These are phyloP conservation scores for Malus hybrid DNA, from an alignment of 331 rosid genomes.

Conservation along the genomic window DNA sequence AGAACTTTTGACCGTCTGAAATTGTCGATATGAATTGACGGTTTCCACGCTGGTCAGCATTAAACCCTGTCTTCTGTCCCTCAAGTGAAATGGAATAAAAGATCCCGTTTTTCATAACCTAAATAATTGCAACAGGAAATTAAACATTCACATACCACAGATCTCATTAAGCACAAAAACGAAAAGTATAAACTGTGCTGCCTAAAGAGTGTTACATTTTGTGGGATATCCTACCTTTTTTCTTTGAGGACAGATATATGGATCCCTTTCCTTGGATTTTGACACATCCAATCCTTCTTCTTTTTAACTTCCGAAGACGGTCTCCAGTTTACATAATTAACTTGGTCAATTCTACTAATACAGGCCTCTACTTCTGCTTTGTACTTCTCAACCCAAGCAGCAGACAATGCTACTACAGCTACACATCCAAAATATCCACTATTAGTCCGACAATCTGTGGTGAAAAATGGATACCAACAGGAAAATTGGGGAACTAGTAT, in stretches of 20 bases:
- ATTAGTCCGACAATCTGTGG: constrained; percentile 82
- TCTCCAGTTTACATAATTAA: constrained; percentile 77
- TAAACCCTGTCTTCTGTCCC: constrained; percentile 94
- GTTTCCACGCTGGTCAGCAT: constrained; percentile 86
- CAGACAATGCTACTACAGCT: too few species aligned
- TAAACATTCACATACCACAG: constrained; percentile 1
- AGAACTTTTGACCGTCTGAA: constrained; percentile 69
- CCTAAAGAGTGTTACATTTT: not conserved
- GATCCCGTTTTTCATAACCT: constrained; percentile 75
- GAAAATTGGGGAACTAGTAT: constrained; percentile 13
- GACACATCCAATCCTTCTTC: constrained; percentile 76
- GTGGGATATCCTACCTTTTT: constrained; percentile 47
- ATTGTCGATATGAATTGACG: constrained; percentile 69
- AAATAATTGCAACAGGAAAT: constrained; percentile 9
- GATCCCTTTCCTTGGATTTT: constrained; percentile 34
- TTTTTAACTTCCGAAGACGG: constrained; percentile 77
- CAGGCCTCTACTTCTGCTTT: constrained; percentile 65
- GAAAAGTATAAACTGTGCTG: not conserved
- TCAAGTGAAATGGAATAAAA: constrained; percentile 66
- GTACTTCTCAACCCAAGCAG: constrained; percentile 43
- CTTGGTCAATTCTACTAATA: constrained; percentile 33
- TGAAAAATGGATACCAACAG: constrained; percentile 12
- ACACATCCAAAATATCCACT: constrained; percentile 74
- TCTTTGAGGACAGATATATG: constrained; percentile 54
- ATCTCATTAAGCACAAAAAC: constrained; percentile 1